Evolutionary conservation across 2,329 filamentous ascomycete species (phyloP).

Genomic region (Nothomitra cinnamomea): DNA sequence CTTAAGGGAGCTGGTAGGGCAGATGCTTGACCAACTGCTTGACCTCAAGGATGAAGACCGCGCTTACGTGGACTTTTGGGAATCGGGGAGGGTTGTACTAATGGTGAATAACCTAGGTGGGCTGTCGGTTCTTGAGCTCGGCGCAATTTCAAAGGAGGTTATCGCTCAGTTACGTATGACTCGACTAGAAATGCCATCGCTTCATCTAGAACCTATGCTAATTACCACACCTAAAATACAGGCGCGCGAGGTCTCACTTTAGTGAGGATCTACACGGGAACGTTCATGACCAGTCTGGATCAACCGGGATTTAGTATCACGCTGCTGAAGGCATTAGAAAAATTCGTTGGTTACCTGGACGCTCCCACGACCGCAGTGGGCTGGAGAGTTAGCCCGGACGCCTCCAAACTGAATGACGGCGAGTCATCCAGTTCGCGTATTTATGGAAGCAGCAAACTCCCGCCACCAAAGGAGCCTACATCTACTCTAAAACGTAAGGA

Average conservation of each 20-base stretch:
- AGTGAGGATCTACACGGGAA: slow-evolving; percentile 43
- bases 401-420: no score
- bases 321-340: slow-evolving; percentile 44
- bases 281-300: slow-evolving; percentile 57
- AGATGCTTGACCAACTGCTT: slow-evolving; percentile 48
- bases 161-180: slow-evolving; percentile 36
- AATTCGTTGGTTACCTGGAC: slow-evolving; percentile 44
- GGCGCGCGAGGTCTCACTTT: slow-evolving; percentile 34
- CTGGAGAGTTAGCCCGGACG: slow-evolving; percentile 26
- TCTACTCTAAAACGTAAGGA: slow-evolving; percentile 19
- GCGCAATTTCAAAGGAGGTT: slow-evolving; percentile 53
- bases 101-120: slow-evolving; percentile 63
- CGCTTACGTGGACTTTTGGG: slow-evolving; percentile 46
- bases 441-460: slow-evolving; percentile 13
- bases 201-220: no score
- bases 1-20: slow-evolving; percentile 29
- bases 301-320: slow-evolving; percentile 56
- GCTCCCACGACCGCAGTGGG: slow-evolving; percentile 49
- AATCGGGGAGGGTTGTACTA: slow-evolving; percentile 47
- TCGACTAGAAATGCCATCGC: slow-evolving; percentile 29
- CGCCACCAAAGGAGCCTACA: slow-evolving; percentile 35
- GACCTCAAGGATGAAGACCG: slow-evolving; percentile 47
- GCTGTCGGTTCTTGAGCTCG: slow-evolving; percentile 54
- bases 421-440: slow-evolving; percentile 11
- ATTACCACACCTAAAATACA: no score